Conservation (phyloP, 495 filamentous ascomycete genomes). For the Daldinia decipiens region DNA sequence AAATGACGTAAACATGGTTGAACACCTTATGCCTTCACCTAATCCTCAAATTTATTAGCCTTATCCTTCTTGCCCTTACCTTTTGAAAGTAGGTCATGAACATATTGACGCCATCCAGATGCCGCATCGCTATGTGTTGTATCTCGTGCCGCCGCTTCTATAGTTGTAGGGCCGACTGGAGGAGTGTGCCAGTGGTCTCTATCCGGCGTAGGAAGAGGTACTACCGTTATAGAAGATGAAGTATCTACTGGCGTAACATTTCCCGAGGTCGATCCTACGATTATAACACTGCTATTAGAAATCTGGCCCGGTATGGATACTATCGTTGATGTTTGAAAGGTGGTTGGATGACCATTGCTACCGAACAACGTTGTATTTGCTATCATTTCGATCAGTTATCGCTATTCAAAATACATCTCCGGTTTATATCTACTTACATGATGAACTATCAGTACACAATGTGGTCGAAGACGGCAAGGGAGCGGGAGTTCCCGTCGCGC, state of each 20-base stretch:
- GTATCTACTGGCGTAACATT: slow-evolving; percentile 7
- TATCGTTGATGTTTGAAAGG: slow-evolving; percentile 45
- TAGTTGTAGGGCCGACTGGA: slow-evolving; percentile 11
- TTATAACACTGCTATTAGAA: slow-evolving; percentile 28
- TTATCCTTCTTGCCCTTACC: not conserved
- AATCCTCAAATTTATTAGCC: not conserved
- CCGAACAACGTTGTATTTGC: slow-evolving; percentile 21
- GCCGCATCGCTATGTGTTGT: not conserved
- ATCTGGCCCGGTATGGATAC: slow-evolving; percentile 19
- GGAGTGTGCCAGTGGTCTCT: slow-evolving; percentile 34
- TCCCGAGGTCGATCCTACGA: slow-evolving; percentile 2
- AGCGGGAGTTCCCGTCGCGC: slow-evolving; percentile 9
- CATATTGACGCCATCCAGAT: slow-evolving; percentile 25
- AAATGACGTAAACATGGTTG: not conserved
- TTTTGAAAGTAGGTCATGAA: slow-evolving; percentile 8
- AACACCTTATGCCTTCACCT: slow-evolving; percentile 7
- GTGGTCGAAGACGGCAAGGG: slow-evolving; percentile 9
- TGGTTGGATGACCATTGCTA: slow-evolving; percentile 32
- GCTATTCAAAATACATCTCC: not conserved
- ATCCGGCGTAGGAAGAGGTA: slow-evolving; percentile 26
- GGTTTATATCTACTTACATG: not conserved
- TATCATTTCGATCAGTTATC: slow-evolving; percentile 15
- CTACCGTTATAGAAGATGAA: slow-evolving; percentile 2
- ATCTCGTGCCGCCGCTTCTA: not conserved
- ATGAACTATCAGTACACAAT: slow-evolving; percentile 22